A percentile compares a stretch with the other conserved stretches of the same genome.
Conservation (phyloP, 176 grass and related monocot genomes). For the Zoysia japonica region DNA sequence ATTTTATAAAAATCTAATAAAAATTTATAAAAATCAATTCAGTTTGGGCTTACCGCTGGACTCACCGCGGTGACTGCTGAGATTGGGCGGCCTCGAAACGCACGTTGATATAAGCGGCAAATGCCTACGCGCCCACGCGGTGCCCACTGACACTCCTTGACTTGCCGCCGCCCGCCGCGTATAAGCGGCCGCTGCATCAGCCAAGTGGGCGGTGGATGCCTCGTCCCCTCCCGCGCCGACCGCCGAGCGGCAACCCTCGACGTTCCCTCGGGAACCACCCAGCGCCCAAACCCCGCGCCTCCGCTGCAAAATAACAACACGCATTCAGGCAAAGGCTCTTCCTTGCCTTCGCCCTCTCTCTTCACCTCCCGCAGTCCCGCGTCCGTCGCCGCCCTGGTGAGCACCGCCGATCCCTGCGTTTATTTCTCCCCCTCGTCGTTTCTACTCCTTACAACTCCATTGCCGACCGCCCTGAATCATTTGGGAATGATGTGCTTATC, state of each 20-base stretch:
- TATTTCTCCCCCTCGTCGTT: neutral
- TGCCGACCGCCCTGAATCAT: neutral
- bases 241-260: conserved; percentile 3
- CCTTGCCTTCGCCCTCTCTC: neutral
- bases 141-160: conserved; percentile 9
- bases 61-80: neutral
- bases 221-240: conserved; percentile 18
- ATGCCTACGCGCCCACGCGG: neutral
- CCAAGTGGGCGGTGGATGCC: conserved; percentile 7
- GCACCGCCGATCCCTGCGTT: neutral
- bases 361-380: conserved; percentile 18
- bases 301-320: neutral
- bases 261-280: conserved; percentile 16
- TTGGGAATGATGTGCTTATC: neutral
- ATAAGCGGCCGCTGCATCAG: conserved; percentile 14
- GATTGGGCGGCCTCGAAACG: neutral
- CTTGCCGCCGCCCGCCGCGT: neutral
- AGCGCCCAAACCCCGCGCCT: neutral
- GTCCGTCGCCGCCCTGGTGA: conserved; percentile 35
- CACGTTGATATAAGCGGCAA: conserved; percentile 30
- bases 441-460: neutral
- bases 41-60: neutral
- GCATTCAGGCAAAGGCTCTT: neutral
- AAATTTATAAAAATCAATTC: no score
- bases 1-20: no score